phyloP scores from a whole-genome alignment of 2,329 filamentous ascomycete genomes.

The Decorospora gaudefroyi region DNA sequence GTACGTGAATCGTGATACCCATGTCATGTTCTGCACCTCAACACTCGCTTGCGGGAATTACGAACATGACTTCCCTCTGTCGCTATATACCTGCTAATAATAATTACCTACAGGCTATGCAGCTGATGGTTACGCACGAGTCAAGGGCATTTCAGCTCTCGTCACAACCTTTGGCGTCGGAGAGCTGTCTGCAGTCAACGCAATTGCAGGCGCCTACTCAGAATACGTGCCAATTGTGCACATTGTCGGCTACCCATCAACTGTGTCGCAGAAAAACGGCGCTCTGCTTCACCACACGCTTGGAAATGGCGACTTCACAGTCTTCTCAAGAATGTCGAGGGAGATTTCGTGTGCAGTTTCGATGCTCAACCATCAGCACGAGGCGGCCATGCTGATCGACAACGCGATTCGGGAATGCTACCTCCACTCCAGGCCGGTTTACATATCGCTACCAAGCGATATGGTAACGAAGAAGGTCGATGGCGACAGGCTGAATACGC shows the following conservation, averaged over 20 bases:
- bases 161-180: conserved; percentile 56
- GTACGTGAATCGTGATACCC: conserved; percentile 41
- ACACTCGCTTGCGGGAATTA: conserved; percentile 5
- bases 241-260: conserved; percentile 54
- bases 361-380: conserved; percentile 69
- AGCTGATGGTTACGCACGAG: conserved; percentile 53
- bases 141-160: conserved; percentile 54
- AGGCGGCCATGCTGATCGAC: conserved; percentile 77
- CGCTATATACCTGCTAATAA: conserved; percentile 3
- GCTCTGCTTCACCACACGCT: conserved; percentile 55
- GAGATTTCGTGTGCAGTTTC: conserved; percentile 72
- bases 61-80: conserved; percentile 1
- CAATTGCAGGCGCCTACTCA: conserved; percentile 54
- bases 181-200: conserved; percentile 55
- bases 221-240: conserved; percentile 55
- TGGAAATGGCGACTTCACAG: conserved; percentile 71
- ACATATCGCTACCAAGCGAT: conserved; percentile 81
- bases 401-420: conserved; percentile 75
- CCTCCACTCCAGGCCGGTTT: conserved; percentile 75
- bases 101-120: conserved; percentile 50
- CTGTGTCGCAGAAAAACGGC: conserved; percentile 48
- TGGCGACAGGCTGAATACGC: conserved; percentile 69
- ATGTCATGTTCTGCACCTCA: neutral
- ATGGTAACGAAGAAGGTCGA: conserved; percentile 78
- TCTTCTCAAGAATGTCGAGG: conserved; percentile 78